Evolutionary conservation across 305 asterid genomes (phyloP).

Genomic region (Fraxinus albicans): DNA sequence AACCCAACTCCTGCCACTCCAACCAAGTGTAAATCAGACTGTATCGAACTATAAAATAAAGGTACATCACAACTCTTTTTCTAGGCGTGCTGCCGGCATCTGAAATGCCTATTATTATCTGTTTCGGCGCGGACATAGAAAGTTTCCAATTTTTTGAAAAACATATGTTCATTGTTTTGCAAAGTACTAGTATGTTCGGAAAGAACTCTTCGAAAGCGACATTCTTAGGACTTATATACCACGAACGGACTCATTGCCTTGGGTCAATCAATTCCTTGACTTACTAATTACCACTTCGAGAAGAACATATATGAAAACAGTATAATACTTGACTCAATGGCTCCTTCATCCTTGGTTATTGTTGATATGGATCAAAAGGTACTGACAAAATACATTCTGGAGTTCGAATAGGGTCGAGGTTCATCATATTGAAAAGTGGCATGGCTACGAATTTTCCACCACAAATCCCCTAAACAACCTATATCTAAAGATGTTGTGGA

Average conservation of each 20-base stretch:
- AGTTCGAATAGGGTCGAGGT: neutral
- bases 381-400: neutral
- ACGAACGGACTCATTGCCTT: neutral
- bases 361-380: neutral
- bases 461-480: too few relatives aligned
- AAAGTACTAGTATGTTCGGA: neutral
- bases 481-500: too few relatives aligned
- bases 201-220: neutral
- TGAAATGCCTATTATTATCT: neutral
- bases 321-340: neutral
- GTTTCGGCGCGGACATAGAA: neutral
- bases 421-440: neutral
- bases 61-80: neutral
- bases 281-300: neutral
- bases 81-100: neutral
- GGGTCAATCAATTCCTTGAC: neutral
- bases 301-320: neutral
- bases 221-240: neutral
- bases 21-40: neutral
- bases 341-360: neutral
- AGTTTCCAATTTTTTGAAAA: neutral
- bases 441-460: too few relatives aligned
- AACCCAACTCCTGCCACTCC: neutral
- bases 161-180: neutral
- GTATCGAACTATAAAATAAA: neutral